Evolutionary conservation across 129 eudicot genomes (phyloP), one percentile per base, ranked within the genome.

Genomic region (Silybum marianum): DNA sequence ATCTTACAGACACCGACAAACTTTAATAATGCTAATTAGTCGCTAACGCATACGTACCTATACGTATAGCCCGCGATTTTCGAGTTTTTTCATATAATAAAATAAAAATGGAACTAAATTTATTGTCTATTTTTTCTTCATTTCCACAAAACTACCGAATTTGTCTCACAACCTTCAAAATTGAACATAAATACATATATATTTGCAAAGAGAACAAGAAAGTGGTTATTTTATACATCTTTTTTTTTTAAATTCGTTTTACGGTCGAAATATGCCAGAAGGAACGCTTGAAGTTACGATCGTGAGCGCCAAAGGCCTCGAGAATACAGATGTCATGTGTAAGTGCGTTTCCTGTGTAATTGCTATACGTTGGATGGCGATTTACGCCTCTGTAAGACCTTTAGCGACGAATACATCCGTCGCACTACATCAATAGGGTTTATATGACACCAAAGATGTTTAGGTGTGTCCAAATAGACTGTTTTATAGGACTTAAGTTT

Each of bases 221-320:
- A 9, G n/a, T 40, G 62, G 28, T 62, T 81, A 72, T 78, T 25
- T n/a, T 44, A 75, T 6, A 13, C 23, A 22, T 19, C 7, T 60
- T 21, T 6, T 83, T 83, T 60, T 83, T 51, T 58, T 71, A 3
- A 19, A 38, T 24, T 65, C 54, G 21, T 78, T 84, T 77, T 51
- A 16, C 7, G 16, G 23, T 78, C 32, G 30, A 79, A 81, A 40
- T 13, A 93, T 93, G 98, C 74, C 92, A 3, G 88, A 81, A 36
- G 98, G 96, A 83, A 89, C 87, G 81, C 92, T 93, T 36, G 98
- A 93, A 88, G 98, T 93, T 82, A 86, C 85, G 72, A 88, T 93
- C 39, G 86, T 83, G 19, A 73, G 88, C 73, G 98, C 98, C 84
- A 89, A 89, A 85, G 96, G 94, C 86, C 96, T 93, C 25, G 88